Percentiles rank a stretch among this genome's conserved stretches.
Evolutionary conservation across 805 yeast genomes (phyloP).

Genomic region (Yarrowia deformans): DNA sequence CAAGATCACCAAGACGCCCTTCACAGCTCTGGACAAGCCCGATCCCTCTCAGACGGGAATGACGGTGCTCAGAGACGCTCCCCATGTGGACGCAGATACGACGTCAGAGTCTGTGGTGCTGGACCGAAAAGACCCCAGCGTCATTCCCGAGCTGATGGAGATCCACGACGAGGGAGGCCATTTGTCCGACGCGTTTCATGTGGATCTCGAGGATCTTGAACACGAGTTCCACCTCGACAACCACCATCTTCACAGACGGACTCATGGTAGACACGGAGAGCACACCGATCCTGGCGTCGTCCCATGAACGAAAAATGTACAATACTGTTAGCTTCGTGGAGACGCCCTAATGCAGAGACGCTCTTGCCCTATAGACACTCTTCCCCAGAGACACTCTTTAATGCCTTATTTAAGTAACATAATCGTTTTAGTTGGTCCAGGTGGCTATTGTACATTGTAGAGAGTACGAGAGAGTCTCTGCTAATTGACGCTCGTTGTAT

Average conservation of each 20-base stretch:
- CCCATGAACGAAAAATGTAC: neutral
- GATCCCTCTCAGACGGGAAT: neutral
- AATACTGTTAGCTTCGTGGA: neutral
- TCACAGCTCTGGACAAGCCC: slow-evolving; percentile 52
- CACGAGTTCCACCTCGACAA: slow-evolving; percentile 4
- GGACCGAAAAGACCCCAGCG: slow-evolving; percentile 29
- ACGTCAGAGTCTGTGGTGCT: slow-evolving; percentile 18
- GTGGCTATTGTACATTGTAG: too few relatives aligned
- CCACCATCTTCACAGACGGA: slow-evolving; percentile 7
- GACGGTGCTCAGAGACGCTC: slow-evolving; percentile 3
- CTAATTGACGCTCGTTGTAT: too few relatives aligned
- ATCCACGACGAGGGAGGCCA: slow-evolving; percentile 31
- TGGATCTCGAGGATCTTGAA: neutral
- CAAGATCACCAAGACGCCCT: slow-evolving; percentile 51
- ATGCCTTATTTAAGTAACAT: slow-evolving; percentile 8
- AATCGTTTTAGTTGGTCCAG: neutral
- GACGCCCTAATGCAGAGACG: too few relatives aligned
- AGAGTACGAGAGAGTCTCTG: too few relatives aligned
- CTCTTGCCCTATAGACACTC: neutral
- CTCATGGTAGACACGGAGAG: neutral
- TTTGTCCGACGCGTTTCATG: slow-evolving; percentile 1
- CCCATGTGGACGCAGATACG: slow-evolving; percentile 11
- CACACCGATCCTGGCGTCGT: neutral
- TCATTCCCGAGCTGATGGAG: slow-evolving; percentile 20
- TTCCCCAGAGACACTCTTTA: neutral